Evolutionary conservation across 306 rosid genomes (phyloP).

Genomic region (Casuarina equisetifolia): DNA sequence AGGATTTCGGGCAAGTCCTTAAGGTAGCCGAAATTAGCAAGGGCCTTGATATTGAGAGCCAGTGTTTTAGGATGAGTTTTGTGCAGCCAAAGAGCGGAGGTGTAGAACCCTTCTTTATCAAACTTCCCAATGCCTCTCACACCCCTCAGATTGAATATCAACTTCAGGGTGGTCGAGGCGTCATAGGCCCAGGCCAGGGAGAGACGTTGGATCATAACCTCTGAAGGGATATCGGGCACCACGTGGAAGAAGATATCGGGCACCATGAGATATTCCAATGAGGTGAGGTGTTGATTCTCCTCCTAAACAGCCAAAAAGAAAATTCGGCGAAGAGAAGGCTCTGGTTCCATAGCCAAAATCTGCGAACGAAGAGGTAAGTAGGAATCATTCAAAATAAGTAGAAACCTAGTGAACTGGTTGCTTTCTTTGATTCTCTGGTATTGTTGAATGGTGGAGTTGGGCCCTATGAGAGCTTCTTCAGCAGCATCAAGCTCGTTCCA

Average conservation of each 20-base stretch:
- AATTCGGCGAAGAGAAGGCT: too few relatives aligned
- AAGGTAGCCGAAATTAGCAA: constrained; percentile 9
- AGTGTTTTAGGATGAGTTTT: constrained; percentile 15
- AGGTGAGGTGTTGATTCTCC: too few relatives aligned
- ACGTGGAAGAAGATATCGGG: constrained; percentile 31
- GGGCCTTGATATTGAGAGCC: constrained; percentile 1
- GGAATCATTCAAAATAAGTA: too few relatives aligned
- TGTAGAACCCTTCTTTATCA: constrained; percentile 14
- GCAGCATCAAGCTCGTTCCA: too few relatives aligned
- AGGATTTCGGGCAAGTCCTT: constrained; percentile 25
- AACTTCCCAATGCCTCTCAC: constrained; percentile 24
- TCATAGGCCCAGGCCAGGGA: constrained; percentile 13
- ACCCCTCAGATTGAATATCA: constrained; percentile 18
- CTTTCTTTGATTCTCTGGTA: too few relatives aligned
- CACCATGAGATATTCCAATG: too few relatives aligned
- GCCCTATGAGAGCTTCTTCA: too few relatives aligned
- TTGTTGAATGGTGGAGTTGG: too few relatives aligned
- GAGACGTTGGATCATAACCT: neutral
- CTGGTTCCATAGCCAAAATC: too few relatives aligned
- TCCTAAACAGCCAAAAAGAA: too few relatives aligned
- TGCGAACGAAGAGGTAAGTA: too few relatives aligned
- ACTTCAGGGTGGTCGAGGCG: constrained; percentile 6
- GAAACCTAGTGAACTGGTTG: too few relatives aligned
- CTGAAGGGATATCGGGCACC: constrained; percentile 11
- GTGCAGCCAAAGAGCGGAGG: constrained; percentile 18